Evolutionary conservation across 2,329 filamentous ascomycete genomes (phyloP).

Genomic region (Xylariaceae sp.): DNA sequence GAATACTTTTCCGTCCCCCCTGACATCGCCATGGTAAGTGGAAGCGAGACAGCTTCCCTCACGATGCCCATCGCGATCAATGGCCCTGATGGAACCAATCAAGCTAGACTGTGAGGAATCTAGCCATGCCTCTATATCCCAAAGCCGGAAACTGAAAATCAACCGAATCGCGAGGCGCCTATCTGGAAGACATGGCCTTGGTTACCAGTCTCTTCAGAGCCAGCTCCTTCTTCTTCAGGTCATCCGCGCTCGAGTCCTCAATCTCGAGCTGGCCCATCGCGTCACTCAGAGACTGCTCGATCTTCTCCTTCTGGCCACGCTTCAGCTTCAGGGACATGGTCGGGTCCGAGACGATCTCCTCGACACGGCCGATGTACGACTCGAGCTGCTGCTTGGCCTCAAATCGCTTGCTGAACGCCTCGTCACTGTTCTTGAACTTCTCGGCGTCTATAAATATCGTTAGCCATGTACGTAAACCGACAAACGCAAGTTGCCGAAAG

Average conservation of each 20-base stretch:
- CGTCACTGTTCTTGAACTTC: slow-evolving; percentile 97
- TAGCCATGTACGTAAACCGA: too few species aligned
- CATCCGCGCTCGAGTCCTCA: slow-evolving; percentile 82
- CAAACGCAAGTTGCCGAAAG: background rate
- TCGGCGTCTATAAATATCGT: slow-evolving; percentile 59
- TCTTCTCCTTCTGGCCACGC: slow-evolving; percentile 99
- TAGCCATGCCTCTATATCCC: slow-evolving; percentile 22
- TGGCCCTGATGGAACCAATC: slow-evolving; percentile 17
- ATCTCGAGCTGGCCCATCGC: slow-evolving; percentile 97
- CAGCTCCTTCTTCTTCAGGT: slow-evolving; percentile 99
- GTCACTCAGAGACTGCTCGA: slow-evolving; percentile 92
- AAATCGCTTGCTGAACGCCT: slow-evolving; percentile 99
- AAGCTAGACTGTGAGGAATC: slow-evolving; percentile 18
- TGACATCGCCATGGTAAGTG: slow-evolving; percentile 16
- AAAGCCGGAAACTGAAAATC: slow-evolving; percentile 19
- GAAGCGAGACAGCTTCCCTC: slow-evolving; percentile 15
- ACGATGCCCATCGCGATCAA: slow-evolving; percentile 20
- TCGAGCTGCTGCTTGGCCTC: slow-evolving; percentile 99
- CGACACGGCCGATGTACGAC: slow-evolving; percentile 95
- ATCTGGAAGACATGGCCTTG: slow-evolving; percentile 94
- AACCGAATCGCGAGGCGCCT: slow-evolving; percentile 33
- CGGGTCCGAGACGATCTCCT: slow-evolving; percentile 98
- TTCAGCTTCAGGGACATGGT: slow-evolving; percentile 95
- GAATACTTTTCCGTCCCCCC: slow-evolving; percentile 20
- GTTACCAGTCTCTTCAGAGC: slow-evolving; percentile 96